Conservation (phyloP, 192 early-diverging fungal genomes). For the Coemansia sp. region DNA sequence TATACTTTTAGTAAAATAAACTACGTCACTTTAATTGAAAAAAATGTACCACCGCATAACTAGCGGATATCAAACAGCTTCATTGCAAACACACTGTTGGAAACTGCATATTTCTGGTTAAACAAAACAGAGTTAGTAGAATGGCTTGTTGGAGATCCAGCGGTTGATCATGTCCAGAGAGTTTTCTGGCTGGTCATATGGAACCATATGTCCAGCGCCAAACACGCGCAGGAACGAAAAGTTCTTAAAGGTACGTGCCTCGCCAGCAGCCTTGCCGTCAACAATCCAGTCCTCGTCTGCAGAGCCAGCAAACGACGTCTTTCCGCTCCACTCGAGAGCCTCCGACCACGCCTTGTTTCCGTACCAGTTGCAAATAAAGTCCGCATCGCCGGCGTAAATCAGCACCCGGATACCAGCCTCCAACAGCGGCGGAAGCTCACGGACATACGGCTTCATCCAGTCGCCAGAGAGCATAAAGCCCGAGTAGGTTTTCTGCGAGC, state of each 20-base stretch:
- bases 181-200: slow-evolving; percentile 88
- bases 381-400: slow-evolving; percentile 90
- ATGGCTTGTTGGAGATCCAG: slow-evolving; percentile 63
- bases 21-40: too few relatives aligned
- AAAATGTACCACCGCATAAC: too few relatives aligned
- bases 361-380: slow-evolving; percentile 91
- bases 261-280: slow-evolving; percentile 62
- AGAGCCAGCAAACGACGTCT: slow-evolving; percentile 66
- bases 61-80: too few relatives aligned
- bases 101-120: too few relatives aligned
- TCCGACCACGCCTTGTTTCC: slow-evolving; percentile 90
- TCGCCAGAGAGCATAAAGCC: slow-evolving; percentile 82
- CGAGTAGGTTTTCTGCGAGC: slow-evolving; percentile 81
- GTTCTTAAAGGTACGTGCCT: slow-evolving; percentile 66
- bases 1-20: too few relatives aligned
- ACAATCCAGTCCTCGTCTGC: slow-evolving; percentile 72
- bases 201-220: slow-evolving; percentile 88
- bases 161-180: slow-evolving; percentile 84
- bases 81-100: too few relatives aligned
- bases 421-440: slow-evolving; percentile 68
- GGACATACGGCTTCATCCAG: slow-evolving; percentile 83
- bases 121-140: slow-evolving; percentile 16
- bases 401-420: slow-evolving; percentile 79
- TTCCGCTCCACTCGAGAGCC: slow-evolving; percentile 81
- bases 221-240: slow-evolving; percentile 86